phyloP scores from a whole-genome alignment of 2,329 filamentous ascomycete species.

The Pyrenophora teres region DNA sequence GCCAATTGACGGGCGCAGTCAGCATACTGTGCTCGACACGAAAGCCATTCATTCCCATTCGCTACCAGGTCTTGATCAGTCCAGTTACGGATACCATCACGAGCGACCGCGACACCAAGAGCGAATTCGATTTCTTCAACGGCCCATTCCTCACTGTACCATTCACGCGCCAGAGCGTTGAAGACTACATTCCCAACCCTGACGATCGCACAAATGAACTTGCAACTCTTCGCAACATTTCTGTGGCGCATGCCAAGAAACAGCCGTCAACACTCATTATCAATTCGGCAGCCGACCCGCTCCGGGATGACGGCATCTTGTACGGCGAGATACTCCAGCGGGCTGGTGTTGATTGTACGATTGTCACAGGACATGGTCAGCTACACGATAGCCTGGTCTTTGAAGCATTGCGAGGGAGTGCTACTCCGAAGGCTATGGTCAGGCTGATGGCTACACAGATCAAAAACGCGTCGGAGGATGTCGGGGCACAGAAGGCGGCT shows the following conservation, averaged over 20 bases:
- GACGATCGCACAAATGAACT: constrained; percentile 4
- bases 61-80: constrained; percentile 2
- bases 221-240: constrained; percentile 6
- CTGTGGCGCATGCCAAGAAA: constrained; percentile 4
- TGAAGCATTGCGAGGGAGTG: too few relatives aligned
- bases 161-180: constrained; percentile 1
- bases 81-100: background rate
- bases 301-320: background rate
- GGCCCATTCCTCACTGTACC: constrained; percentile 6
- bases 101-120: constrained; percentile 3
- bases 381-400: too few relatives aligned
- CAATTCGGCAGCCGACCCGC: constrained; percentile 3
- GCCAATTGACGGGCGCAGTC: too few relatives aligned
- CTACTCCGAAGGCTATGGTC: too few relatives aligned
- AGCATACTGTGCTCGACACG: too few relatives aligned
- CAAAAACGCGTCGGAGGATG: too few relatives aligned
- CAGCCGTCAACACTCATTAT: constrained; percentile 11
- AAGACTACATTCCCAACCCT: constrained; percentile 1
- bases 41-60: background rate
- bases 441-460: too few relatives aligned
- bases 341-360: constrained; percentile 2
- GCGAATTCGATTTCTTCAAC: constrained; percentile 10
- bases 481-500: too few relatives aligned
- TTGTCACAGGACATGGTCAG: background rate
- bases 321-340: constrained; percentile 8